phyloP scores from a whole-genome alignment of 495 filamentous ascomycete species.

The Bombardia bombarda region DNA sequence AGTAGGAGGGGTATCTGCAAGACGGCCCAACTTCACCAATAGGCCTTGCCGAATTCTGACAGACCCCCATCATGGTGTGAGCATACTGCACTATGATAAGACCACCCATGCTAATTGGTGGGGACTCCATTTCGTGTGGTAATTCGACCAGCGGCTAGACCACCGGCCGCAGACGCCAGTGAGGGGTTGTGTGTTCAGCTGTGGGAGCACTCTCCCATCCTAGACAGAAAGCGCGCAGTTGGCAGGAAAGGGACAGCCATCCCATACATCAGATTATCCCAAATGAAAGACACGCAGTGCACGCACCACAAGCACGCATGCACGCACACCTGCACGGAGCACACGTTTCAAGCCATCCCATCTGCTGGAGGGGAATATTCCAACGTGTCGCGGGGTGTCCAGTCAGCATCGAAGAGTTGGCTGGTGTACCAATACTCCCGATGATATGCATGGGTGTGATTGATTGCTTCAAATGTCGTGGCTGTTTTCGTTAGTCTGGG shows the following conservation, averaged over 20 bases:
- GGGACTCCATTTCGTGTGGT: conserved; percentile 15
- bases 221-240: no score
- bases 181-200: conserved; percentile 15
- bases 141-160: conserved; percentile 15
- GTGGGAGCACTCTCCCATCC: no score
- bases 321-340: no score
- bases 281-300: no score
- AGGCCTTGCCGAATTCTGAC: conserved; percentile 8
- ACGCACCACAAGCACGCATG: no score
- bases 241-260: no score
- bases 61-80: conserved; percentile 11
- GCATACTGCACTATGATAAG: conserved; percentile 24
- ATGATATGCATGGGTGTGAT: conserved; percentile 24
- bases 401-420: conserved; percentile 31
- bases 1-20: conserved; percentile 20
- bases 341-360: conserved; percentile 9
- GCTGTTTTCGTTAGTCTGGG: conserved; percentile 9
- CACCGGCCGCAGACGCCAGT: conserved; percentile 12
- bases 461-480: conserved; percentile 16
- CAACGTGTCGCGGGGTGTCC: conserved; percentile 27
- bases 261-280: no score
- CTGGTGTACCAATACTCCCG: conserved; percentile 29
- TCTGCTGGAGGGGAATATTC: conserved; percentile 16
- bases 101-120: conserved; percentile 14
- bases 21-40: conserved; percentile 17